These are phyloP conservation scores for Periconia digitata DNA, from an alignment of 2,329 filamentous ascomycete species.

Conservation along the genomic window DNA sequence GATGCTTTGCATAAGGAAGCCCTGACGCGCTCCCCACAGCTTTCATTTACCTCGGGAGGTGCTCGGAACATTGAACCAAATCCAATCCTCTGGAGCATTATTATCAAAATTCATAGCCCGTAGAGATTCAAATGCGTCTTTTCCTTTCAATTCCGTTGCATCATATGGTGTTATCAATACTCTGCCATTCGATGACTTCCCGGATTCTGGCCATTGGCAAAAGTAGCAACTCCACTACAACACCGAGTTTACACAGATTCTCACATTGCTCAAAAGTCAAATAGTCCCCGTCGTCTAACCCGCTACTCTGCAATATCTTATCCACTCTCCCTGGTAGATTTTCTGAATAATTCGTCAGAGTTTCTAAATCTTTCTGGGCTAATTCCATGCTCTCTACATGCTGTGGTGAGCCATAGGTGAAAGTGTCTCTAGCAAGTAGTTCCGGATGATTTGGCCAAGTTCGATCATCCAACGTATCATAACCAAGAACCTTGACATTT, in stretches of 20 bases:
- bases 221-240: constrained; percentile 2
- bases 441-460: not conserved
- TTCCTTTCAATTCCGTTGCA: no score
- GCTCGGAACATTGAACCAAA: no score
- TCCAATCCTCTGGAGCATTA: no score
- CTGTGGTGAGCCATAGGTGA: no score
- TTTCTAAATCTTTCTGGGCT: not conserved
- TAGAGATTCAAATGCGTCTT: no score
- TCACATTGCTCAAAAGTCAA: not conserved
- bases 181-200: constrained; percentile 1
- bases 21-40: no score
- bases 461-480: not conserved
- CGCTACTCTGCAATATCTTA: not conserved
- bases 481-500: not conserved
- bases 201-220: constrained; percentile 1
- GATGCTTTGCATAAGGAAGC: no score
- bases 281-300: not conserved
- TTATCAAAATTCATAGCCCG: no score
- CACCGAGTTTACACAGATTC: not conserved
- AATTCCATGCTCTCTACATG: no score
- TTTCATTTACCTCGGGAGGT: no score
- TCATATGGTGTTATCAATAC: constrained; percentile 3
- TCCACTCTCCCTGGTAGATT: not conserved
- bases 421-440: no score
- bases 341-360: not conserved